Evolutionary conservation across 2,329 filamentous ascomycete species (phyloP).

Genomic region (Daldinia sp.): DNA sequence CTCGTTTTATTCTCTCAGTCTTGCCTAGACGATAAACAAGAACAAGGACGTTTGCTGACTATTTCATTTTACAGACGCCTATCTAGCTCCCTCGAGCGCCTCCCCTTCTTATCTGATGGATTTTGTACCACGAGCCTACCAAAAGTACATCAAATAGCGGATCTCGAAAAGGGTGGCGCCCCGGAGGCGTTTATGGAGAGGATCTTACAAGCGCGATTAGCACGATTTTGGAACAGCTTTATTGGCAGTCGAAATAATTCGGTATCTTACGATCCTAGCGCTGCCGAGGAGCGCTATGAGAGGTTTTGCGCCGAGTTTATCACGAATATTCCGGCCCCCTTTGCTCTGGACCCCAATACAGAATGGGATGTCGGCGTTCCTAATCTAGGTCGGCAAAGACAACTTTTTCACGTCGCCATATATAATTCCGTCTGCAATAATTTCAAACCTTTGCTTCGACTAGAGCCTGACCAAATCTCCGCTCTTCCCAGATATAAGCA

Average conservation of each 20-base stretch:
- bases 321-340: background rate
- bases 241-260: background rate
- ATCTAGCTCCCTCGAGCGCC: conserved; percentile 6
- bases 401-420: conserved; percentile 2
- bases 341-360: background rate
- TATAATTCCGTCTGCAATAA: conserved; percentile 8
- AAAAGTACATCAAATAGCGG: conserved; percentile 2
- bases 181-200: conserved; percentile 5
- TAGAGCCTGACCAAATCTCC: background rate
- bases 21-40: no score
- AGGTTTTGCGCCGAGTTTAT: conserved; percentile 2
- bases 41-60: background rate
- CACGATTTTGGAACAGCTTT: conserved; percentile 1
- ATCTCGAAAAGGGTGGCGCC: conserved; percentile 5
- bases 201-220: background rate
- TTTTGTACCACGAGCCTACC: conserved; percentile 2
- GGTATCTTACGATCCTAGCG: conserved; percentile 1
- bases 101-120: conserved; percentile 1
- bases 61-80: background rate
- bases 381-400: background rate
- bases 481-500: conserved; percentile 5
- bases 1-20: background rate
- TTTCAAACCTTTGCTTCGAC: background rate
- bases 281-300: conserved; percentile 1
- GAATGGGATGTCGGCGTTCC: conserved; percentile 1